A percentile compares a stretch with the other conserved stretches of the same genome.
These are phyloP conservation scores for Tetrapisispora pingtungensis DNA, from an alignment of 805 yeast genomes.

Conservation along the genomic window DNA sequence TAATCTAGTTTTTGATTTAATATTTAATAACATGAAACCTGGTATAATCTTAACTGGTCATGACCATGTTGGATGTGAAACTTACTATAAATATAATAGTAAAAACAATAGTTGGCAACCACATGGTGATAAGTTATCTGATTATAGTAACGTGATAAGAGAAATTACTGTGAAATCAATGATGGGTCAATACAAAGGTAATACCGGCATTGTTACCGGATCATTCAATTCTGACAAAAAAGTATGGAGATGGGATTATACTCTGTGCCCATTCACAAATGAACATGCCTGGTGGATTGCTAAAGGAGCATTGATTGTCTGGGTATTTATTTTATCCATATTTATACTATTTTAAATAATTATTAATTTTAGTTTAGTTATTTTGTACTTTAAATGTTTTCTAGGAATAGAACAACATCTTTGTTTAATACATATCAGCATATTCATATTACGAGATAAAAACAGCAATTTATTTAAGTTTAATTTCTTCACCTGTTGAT, in stretches of 20 bases:
- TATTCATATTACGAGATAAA: too few relatives aligned
- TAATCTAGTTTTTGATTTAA: slow-evolving; percentile 56
- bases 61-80: slow-evolving; percentile 90
- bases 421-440: too few relatives aligned
- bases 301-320: slow-evolving; percentile 40
- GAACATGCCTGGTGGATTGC: slow-evolving; percentile 97
- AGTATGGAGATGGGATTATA: slow-evolving; percentile 58
- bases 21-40: slow-evolving; percentile 54
- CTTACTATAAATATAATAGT: slow-evolving; percentile 43
- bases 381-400: too few relatives aligned
- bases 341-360: slow-evolving; percentile 4
- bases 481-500: too few relatives aligned
- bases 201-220: slow-evolving; percentile 77
- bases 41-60: slow-evolving; percentile 90
- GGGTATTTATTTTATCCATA: slow-evolving; percentile 32
- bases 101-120: slow-evolving; percentile 41
- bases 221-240: slow-evolving; percentile 36
- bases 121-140: slow-evolving; percentile 13
- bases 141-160: slow-evolving; percentile 32
- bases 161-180: slow-evolving; percentile 84
- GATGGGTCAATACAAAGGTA: slow-evolving; percentile 95
- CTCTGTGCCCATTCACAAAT: slow-evolving; percentile 68
- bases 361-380: too few relatives aligned
- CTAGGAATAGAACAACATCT: too few relatives aligned
- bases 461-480: too few relatives aligned